Base-by-base conservation (phyloP, 2,329 filamentous ascomycete species). In the Clonostachys solani region DNA sequence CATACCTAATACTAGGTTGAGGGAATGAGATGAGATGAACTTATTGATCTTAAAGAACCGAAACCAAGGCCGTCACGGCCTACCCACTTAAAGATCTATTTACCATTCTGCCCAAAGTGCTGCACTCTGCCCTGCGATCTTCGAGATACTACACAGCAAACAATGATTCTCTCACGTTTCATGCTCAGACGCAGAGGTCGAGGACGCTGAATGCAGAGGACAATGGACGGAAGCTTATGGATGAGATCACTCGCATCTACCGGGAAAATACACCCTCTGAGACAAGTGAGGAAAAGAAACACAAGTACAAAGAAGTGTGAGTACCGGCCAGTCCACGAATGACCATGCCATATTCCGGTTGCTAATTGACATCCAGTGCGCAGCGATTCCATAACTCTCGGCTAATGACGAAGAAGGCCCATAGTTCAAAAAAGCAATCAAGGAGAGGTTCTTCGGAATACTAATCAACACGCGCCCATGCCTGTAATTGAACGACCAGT, bases 21-120 rank as follows among this genome's bases (percentile, higher is more conserved):
- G 18, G 73, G 72, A 77, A 51, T 72, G 75, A 54, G 72, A 75
- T 34, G 73, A 75, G 45, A 44, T 66, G 60, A 33, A 5, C 33
- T 36, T 17, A 46, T 40, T 33, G 23, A 29, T 12, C 12, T 33
- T 40, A n/a, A 53, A 83, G 79, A 50, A 83, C 80, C 1, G 80
- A 83, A 61, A 77, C 71, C 44, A 83, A 83, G 54, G 80, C 79
- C 18, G 77, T 73, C 42, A 80, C 79, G 1, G 66, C 64, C 12
- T 82, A 78, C 69, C 52, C 72, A 2, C 57, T 80, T 5, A 57
- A 62, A 13, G 74, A 81, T 18, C 62, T 83, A 12, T 54, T 69
- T 7, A 57, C 61, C 5, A 48, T 59, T 8, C 57, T 83, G 8
- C 80, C 80, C 0, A 71, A 66, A 47, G 51, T 77, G 15, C 50